Percentiles rank a stretch among this genome's conserved stretches.
Evolutionary conservation across 257 asterid genomes (phyloP).

Genomic region (Avicennia marina): DNA sequence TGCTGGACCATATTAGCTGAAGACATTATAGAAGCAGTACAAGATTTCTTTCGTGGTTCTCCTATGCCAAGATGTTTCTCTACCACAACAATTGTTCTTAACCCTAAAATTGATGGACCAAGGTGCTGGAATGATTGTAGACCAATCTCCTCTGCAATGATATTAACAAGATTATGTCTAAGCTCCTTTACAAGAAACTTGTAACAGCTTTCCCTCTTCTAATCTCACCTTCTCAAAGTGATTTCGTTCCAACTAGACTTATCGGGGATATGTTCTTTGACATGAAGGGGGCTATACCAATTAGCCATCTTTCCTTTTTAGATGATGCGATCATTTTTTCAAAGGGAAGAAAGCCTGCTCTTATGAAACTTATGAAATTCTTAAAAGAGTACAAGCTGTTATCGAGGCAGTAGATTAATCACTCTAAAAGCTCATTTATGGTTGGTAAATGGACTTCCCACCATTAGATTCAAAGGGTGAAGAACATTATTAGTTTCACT

Average conservation of each 20-base stretch:
- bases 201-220: background rate
- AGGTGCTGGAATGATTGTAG: background rate
- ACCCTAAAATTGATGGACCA: background rate
- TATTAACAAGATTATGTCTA: too few species aligned
- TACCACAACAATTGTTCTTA: background rate
- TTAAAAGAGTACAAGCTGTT: too few species aligned
- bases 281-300: background rate
- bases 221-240: background rate
- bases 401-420: background rate
- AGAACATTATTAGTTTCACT: too few species aligned
- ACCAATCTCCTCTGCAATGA: background rate
- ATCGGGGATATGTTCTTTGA: background rate
- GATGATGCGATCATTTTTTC: background rate
- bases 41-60: too few species aligned
- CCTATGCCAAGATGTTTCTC: too few species aligned
- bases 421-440: background rate
- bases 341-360: background rate
- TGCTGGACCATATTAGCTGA: too few species aligned
- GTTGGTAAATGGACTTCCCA: background rate
- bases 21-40: too few species aligned
- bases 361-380: background rate
- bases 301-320: background rate
- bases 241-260: background rate
- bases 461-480: too few species aligned
- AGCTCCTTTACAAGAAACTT: too few species aligned